phyloP scores from a whole-genome alignment of 148 eudicot genomes.

The Cornus suecica region DNA sequence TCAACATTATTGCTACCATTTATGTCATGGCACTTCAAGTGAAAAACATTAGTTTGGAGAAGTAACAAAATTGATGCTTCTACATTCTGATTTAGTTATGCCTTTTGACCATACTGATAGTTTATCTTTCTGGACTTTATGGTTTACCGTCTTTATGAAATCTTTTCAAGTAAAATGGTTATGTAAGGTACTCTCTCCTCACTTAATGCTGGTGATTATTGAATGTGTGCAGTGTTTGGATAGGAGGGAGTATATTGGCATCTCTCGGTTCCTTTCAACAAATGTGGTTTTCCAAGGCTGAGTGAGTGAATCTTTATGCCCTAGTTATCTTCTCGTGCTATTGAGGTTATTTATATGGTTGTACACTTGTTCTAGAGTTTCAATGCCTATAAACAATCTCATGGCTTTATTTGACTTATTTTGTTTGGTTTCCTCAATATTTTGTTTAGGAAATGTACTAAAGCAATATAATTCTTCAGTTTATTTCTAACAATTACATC shows the following conservation, averaged over 20 bases:
- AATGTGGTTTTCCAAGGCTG: constrained; percentile 97
- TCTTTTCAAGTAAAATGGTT: background rate
- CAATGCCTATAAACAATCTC: background rate
- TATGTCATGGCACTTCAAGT: background rate
- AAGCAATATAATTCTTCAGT: background rate
- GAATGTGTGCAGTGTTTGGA: constrained; percentile 72
- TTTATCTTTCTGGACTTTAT: background rate
- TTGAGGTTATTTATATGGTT: too few species aligned
- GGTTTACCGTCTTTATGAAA: background rate
- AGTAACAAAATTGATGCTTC: background rate
- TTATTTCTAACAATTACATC: background rate
- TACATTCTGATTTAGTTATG: background rate
- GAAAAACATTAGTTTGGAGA: background rate
- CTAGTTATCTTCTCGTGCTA: background rate
- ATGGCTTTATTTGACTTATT: too few species aligned
- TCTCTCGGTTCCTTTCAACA: constrained; percentile 98
- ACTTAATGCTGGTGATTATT: background rate
- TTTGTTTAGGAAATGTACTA: background rate
- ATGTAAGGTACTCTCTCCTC: background rate
- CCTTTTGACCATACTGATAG: background rate
- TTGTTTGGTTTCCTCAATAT: background rate
- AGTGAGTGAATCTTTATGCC: constrained; percentile 45
- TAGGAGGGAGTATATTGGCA: constrained; percentile 95
- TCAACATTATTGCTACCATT: background rate
- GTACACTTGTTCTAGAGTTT: too few species aligned